phyloP scores from a whole-genome alignment of 768 basidiomycete genomes.

The Sistotremastrum niveocremeum region DNA sequence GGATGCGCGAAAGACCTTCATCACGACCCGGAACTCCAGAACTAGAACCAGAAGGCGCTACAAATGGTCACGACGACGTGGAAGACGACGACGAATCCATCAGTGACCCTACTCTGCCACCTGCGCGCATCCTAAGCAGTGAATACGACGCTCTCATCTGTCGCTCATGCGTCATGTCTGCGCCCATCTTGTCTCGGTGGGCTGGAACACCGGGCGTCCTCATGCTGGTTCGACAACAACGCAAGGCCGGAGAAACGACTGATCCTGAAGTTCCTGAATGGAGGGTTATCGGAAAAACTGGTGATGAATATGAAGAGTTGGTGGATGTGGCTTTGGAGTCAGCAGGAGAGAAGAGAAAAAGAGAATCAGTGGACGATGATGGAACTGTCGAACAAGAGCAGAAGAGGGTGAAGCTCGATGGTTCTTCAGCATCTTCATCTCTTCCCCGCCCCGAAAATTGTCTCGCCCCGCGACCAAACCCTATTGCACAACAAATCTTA shows the following conservation, averaged over 20 bases:
- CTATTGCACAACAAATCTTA: constrained; percentile 32
- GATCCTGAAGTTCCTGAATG: constrained; percentile 28
- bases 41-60: constrained; percentile 7
- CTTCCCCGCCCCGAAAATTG: constrained; percentile 24
- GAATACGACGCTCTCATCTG: constrained; percentile 74
- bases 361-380: constrained; percentile 23
- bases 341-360: constrained; percentile 25
- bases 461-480: constrained; percentile 39
- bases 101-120: constrained; percentile 48
- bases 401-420: constrained; percentile 30
- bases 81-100: constrained; percentile 44
- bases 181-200: constrained; percentile 38
- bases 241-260: too few species aligned
- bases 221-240: constrained; percentile 45
- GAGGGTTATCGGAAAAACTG: constrained; percentile 31
- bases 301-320: constrained; percentile 11
- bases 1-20: constrained; percentile 53
- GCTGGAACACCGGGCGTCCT: constrained; percentile 58
- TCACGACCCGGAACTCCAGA: constrained; percentile 28
- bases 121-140: constrained; percentile 47
- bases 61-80: constrained; percentile 16
- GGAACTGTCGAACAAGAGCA: constrained; percentile 19
- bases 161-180: constrained; percentile 46
- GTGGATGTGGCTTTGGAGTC: constrained; percentile 15
- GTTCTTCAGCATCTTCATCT: constrained; percentile 2